Evolutionary conservation across 2,329 filamentous ascomycete genomes (phyloP).

Genomic region (Diaporthe ilicicola): DNA sequence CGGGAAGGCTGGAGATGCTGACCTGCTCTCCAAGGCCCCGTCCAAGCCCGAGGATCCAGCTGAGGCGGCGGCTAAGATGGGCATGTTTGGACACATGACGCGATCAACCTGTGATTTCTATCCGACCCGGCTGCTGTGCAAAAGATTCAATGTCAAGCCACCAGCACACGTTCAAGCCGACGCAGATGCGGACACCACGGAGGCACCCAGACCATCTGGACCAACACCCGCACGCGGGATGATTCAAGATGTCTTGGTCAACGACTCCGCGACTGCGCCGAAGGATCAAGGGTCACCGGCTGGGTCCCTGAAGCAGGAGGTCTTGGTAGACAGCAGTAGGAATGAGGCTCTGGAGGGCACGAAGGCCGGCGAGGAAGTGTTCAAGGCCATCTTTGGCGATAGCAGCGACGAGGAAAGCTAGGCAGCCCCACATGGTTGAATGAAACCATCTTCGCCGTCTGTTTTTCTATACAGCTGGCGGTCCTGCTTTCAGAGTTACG

Average conservation of each 20-base stretch:
- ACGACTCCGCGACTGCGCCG: constrained; percentile 7
- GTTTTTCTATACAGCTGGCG: no score
- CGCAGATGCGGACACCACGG: constrained; percentile 44
- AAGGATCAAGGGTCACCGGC: constrained; percentile 19
- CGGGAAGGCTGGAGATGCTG: constrained; percentile 34
- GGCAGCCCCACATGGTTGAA: neutral
- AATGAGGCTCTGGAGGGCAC: constrained; percentile 82
- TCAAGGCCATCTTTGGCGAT: constrained; percentile 93
- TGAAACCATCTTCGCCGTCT: neutral
- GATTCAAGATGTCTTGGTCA: neutral
- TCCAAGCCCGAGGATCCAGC: constrained; percentile 77
- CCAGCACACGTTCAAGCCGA: constrained; percentile 73
- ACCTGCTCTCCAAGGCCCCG: constrained; percentile 55
- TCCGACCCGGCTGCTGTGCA: constrained; percentile 87
- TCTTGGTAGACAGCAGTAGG: constrained; percentile 71
- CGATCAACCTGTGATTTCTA: constrained; percentile 76
- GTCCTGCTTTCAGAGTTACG: neutral
- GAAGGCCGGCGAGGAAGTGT: constrained; percentile 81
- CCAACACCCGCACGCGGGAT: neutral
- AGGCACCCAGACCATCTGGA: constrained; percentile 27
- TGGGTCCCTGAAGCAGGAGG: constrained; percentile 32
- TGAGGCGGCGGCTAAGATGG: constrained; percentile 84
- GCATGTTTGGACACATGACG: constrained; percentile 94
- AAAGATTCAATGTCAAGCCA: constrained; percentile 87
- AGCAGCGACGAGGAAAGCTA: constrained; percentile 65